Evolutionary conservation across 805 yeast genomes (phyloP).

Genomic region (Saccharomycopsis synnaedendra): DNA sequence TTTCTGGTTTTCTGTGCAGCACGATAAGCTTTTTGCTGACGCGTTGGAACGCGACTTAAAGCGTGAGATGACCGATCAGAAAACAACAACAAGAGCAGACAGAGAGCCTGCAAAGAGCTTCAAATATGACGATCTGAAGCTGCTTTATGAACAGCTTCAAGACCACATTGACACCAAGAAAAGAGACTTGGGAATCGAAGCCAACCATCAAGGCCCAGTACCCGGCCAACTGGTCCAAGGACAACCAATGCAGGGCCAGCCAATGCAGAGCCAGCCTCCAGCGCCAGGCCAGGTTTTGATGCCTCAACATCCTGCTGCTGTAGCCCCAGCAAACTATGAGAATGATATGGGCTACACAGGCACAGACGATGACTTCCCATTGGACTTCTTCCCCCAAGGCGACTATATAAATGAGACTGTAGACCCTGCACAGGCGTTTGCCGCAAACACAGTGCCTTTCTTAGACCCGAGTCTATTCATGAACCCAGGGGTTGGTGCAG

Average conservation of each 20-base stretch:
- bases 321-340: neutral
- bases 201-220: constrained; percentile 1
- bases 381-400: constrained; percentile 49
- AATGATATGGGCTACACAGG: constrained; percentile 17
- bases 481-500: constrained; percentile 18
- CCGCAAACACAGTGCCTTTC: constrained; percentile 5
- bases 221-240: neutral
- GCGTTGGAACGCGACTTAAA: constrained; percentile 88
- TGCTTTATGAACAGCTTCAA: constrained; percentile 43
- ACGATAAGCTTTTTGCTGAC: constrained; percentile 83
- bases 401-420: constrained; percentile 22
- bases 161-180: constrained; percentile 28
- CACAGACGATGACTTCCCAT: constrained; percentile 58
- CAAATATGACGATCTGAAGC: constrained; percentile 41
- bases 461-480: constrained; percentile 22
- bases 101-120: constrained; percentile 77
- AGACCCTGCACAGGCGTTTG: constrained; percentile 10
- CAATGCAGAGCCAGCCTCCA: neutral
- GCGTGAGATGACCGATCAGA: constrained; percentile 51
- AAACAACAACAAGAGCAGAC: constrained; percentile 60
- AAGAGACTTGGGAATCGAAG: constrained; percentile 11
- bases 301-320: neutral
- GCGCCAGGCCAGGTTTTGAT: neutral
- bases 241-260: neutral
- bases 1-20: constrained; percentile 94